Evolutionary conservation across 2,329 filamentous ascomycete species (phyloP).

Genomic region (Fusarium sp.): DNA sequence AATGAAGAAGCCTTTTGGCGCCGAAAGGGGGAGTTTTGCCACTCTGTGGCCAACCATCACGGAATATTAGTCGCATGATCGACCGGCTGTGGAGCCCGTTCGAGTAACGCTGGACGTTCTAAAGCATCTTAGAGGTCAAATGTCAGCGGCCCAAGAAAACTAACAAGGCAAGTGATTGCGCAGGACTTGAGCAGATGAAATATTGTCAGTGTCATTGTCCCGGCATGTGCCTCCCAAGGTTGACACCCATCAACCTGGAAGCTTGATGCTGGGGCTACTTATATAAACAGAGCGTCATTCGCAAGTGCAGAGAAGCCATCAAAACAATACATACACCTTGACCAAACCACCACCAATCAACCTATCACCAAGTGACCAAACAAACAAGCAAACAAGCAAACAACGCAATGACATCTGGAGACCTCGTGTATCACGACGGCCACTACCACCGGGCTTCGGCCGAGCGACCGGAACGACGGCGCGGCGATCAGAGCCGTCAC

Average conservation of each 20-base stretch:
- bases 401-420: conserved; percentile 31
- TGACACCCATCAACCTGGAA: conserved; percentile 11
- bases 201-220: conserved; percentile 22
- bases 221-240: conserved; percentile 8
- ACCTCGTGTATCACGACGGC: conserved; percentile 47
- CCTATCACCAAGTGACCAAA: too few relatives aligned
- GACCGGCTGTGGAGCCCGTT: conserved; percentile 24
- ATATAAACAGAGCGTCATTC: conserved; percentile 18
- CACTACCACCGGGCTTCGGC: conserved; percentile 41
- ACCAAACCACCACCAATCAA: neutral
- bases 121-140: conserved; percentile 19
- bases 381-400: conserved; percentile 8
- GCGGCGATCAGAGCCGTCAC: conserved; percentile 14
- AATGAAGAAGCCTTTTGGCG: conserved; percentile 12
- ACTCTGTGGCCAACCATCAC: conserved; percentile 27
- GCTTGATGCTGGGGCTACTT: neutral
- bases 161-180: conserved; percentile 17
- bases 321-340: neutral
- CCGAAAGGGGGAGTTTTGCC: conserved; percentile 24
- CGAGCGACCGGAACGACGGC: conserved; percentile 24
- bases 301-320: neutral
- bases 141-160: conserved; percentile 2
- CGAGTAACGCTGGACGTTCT: conserved; percentile 10
- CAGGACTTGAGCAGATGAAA: conserved; percentile 12
- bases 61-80: conserved; percentile 37